These are phyloP conservation scores for Coniella lustricola DNA, from an alignment of 2,329 filamentous ascomycete species.

Conservation along the genomic window DNA sequence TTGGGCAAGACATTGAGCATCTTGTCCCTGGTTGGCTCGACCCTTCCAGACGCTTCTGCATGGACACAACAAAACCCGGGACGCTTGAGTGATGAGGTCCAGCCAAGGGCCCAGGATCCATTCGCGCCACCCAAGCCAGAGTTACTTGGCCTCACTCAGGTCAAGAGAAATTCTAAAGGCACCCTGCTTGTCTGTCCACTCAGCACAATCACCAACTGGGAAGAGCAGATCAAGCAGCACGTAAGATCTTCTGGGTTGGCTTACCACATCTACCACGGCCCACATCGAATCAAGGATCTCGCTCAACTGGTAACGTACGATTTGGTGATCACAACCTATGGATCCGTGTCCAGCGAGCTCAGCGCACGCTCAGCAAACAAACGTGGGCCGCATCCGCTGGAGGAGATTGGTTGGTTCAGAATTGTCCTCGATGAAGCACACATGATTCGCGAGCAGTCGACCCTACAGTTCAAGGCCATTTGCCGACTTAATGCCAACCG, in stretches of 20 bases:
- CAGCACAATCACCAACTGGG: conserved; percentile 91
- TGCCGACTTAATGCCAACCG: conserved; percentile 72
- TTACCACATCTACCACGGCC: conserved; percentile 82
- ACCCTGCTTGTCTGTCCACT: conserved; percentile 85
- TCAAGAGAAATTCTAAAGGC: conserved; percentile 64
- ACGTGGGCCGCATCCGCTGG: conserved; percentile 56
- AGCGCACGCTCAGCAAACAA: conserved; percentile 56
- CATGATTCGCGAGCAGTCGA: conserved; percentile 79
- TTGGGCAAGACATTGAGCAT: conserved; percentile 84
- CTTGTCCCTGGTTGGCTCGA: conserved; percentile 66
- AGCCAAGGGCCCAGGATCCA: conserved; percentile 23
- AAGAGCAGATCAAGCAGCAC: conserved; percentile 82
- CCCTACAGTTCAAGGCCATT: conserved; percentile 77
- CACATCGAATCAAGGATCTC: conserved; percentile 63
- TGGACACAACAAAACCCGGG: conserved; percentile 53
- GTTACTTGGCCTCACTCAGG: conserved; percentile 39
- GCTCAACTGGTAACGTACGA: conserved; percentile 66
- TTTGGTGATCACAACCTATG: conserved; percentile 87
- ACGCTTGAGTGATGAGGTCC: conserved; percentile 37
- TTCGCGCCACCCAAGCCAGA: conserved; percentile 36
- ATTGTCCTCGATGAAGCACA: conserved; percentile 94
- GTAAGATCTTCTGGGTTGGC: conserved; percentile 56
- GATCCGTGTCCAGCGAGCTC: conserved; percentile 76
- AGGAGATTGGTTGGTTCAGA: conserved; percentile 83
- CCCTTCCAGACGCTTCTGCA: conserved; percentile 51